Evolutionary conservation across 1,139 yeast genomes (phyloP).

Genomic region (Geotrichum macrosporum): DNA sequence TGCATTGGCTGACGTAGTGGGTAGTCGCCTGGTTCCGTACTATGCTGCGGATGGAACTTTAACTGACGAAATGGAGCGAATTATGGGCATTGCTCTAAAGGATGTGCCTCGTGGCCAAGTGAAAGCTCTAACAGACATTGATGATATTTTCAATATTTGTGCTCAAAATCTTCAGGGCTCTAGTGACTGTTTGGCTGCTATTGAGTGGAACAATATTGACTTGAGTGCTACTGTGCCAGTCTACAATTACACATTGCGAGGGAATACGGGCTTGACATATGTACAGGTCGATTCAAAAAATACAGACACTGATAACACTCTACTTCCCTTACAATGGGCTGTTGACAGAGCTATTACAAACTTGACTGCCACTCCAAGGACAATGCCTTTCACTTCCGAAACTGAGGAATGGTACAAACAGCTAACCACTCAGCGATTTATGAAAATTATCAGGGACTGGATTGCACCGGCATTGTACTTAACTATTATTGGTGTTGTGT

Average conservation of each 20-base stretch:
- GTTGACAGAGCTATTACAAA: conserved; percentile 37
- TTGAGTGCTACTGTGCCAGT: conserved; percentile 21
- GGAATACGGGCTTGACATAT: conserved; percentile 34
- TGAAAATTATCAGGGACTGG: conserved; percentile 34
- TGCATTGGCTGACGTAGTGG: conserved; percentile 29
- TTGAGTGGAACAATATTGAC: conserved; percentile 36
- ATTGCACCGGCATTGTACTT: conserved; percentile 39
- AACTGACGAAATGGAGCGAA: conserved; percentile 31
- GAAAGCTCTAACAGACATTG: conserved; percentile 26
- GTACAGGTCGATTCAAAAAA: conserved; percentile 30
- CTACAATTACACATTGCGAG: conserved; percentile 39
- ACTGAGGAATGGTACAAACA: conserved; percentile 30
- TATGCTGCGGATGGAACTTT: conserved; percentile 27
- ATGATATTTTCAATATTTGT: conserved; percentile 33
- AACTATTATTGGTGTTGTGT: conserved; percentile 38
- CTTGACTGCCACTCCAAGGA: conserved; percentile 30
- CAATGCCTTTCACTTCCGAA: conserved; percentile 35
- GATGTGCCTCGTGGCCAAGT: conserved; percentile 34
- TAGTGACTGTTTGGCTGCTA: conserved; percentile 37
- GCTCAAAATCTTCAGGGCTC: conserved; percentile 36
- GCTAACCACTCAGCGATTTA: conserved; percentile 29
- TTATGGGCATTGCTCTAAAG: conserved; percentile 32
- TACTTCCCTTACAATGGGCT: conserved; percentile 40
- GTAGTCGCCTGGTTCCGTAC: conserved; percentile 32
- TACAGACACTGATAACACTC: conserved; percentile 33